Evolutionary conservation across 2,329 filamentous ascomycete species (phyloP).

Genomic region (Gnomoniopsis sp.): DNA sequence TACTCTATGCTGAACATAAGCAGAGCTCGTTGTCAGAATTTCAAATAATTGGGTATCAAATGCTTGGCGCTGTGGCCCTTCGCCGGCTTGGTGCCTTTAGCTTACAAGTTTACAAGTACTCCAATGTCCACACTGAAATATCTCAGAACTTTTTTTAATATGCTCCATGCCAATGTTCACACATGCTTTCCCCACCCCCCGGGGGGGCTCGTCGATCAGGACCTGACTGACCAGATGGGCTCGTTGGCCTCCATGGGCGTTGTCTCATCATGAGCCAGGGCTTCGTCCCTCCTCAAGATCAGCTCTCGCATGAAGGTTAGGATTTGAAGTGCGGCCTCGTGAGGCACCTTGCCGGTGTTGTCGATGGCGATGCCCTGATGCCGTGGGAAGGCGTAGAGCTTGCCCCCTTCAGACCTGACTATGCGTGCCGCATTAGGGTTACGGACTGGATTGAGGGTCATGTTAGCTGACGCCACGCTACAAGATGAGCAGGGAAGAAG

Average conservation of each 20-base stretch:
- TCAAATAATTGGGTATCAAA: slow-evolving; percentile 10
- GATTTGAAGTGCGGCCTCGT: slow-evolving; percentile 27
- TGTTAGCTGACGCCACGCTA: not conserved
- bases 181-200: too few relatives aligned
- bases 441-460: slow-evolving; percentile 1
- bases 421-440: slow-evolving; percentile 18
- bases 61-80: not conserved
- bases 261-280: slow-evolving; percentile 16
- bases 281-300: slow-evolving; percentile 19
- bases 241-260: slow-evolving; percentile 16
- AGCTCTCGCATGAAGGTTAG: slow-evolving; percentile 23
- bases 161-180: not conserved
- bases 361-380: slow-evolving; percentile 23
- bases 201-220: too few relatives aligned
- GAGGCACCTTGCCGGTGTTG: slow-evolving; percentile 21
- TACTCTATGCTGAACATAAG: not conserved
- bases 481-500: too few relatives aligned
- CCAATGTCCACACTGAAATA: too few relatives aligned
- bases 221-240: slow-evolving; percentile 13
- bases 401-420: slow-evolving; percentile 16
- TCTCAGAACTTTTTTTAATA: not conserved
- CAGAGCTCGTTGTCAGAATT: not conserved
- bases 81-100: not conserved
- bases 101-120: not conserved
- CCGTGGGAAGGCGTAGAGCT: slow-evolving; percentile 12